Conservation (phyloP, 352 stramenopile genomes). For the Globisporangium parvum region DNA sequence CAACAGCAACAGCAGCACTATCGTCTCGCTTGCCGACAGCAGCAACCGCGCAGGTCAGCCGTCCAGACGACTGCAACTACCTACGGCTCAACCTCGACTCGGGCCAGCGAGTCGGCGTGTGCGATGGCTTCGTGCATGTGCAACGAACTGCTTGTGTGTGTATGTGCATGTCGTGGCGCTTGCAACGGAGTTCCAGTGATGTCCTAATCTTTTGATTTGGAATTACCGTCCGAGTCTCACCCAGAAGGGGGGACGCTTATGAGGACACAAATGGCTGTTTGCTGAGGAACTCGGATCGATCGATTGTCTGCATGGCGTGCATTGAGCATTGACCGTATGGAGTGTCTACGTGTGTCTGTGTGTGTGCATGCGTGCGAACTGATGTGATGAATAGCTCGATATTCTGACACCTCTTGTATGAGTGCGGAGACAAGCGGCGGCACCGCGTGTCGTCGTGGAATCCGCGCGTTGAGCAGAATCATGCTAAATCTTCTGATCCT, state of each 20-base stretch:
- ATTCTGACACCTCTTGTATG: constrained; percentile 91
- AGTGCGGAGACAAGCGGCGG: constrained; percentile 45
- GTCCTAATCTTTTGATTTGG: constrained; percentile 77
- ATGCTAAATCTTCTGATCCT: constrained; percentile 67
- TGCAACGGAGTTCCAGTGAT: constrained; percentile 55
- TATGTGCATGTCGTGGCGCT: not conserved
- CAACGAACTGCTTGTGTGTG: not conserved
- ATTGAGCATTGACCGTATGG: constrained; percentile 1
- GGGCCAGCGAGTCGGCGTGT: not conserved
- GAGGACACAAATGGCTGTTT: constrained; percentile 87
- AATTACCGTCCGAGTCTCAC: constrained; percentile 82
- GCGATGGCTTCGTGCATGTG: not conserved
- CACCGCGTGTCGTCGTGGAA: constrained; percentile 53
- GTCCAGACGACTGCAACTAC: no score
- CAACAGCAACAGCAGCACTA: not conserved
- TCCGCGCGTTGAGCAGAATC: constrained; percentile 71
- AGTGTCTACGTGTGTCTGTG: constrained; percentile 7
- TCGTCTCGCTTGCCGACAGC: not conserved
- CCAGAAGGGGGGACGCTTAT: constrained; percentile 26
- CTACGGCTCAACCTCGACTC: no score
- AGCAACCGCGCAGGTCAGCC: not conserved
- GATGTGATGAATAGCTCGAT: constrained; percentile 87
- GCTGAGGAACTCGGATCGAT: constrained; percentile 55
- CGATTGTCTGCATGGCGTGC: no score
- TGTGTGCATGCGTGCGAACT: constrained; percentile 12